A percentile compares a stretch with the other conserved stretches of the same genome.
phyloP scores from a whole-genome alignment of 768 basidiomycete species.

The Mycena polygramma region DNA sequence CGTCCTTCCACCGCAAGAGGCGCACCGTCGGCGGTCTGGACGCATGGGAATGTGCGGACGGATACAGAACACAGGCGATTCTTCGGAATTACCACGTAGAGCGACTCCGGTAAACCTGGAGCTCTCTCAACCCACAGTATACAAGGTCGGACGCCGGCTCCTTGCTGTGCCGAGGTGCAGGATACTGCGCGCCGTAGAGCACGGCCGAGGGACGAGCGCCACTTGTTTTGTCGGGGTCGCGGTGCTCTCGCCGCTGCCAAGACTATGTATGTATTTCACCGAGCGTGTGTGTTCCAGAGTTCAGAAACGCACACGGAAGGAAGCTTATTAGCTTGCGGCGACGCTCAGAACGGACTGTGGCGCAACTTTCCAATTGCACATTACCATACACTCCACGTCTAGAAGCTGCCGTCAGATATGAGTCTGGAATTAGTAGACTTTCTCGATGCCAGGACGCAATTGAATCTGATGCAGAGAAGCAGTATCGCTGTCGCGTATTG shows the following conservation, averaged over 20 bases:
- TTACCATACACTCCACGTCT: constrained; percentile 3
- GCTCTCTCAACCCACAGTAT: too few species aligned
- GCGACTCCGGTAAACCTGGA: background rate
- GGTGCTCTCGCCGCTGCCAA: constrained; percentile 12
- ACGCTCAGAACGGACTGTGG: background rate
- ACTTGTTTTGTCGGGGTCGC: background rate
- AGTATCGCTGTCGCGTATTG: background rate
- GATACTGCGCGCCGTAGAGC: background rate
- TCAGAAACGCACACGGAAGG: too few species aligned
- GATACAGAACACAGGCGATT: background rate
- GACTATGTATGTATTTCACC: constrained; percentile 8
- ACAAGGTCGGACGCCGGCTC: constrained; percentile 2
- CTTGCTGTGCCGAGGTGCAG: background rate
- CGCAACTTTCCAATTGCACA: background rate
- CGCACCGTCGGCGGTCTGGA: background rate
- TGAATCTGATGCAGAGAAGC: background rate
- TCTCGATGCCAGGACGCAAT: background rate
- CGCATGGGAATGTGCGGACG: background rate
- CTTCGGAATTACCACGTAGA: constrained; percentile 23
- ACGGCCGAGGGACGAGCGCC: background rate
- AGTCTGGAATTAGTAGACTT: background rate
- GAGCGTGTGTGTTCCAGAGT: constrained; percentile 2
- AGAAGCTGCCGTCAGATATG: background rate
- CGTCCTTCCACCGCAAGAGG: background rate
- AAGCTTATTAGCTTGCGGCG: background rate